phyloP scores from a whole-genome alignment of 768 basidiomycete genomes.

The Kwoniella dejecticola region DNA sequence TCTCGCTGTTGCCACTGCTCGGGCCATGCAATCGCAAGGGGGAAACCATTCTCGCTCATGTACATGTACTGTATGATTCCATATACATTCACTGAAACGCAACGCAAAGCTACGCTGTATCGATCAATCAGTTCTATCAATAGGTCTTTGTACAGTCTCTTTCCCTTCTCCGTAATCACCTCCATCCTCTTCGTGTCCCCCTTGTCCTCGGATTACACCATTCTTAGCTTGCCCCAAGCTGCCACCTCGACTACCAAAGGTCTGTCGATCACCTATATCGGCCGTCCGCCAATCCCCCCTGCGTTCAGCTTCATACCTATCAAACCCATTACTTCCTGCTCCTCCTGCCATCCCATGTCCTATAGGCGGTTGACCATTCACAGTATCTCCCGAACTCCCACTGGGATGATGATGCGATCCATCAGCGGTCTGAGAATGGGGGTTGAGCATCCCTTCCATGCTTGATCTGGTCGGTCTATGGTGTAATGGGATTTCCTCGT shows the following conservation, averaged over 20 bases:
- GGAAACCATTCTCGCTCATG: too few species aligned
- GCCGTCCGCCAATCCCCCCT: not conserved
- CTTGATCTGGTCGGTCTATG: constrained; percentile 13
- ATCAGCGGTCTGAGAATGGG: too few species aligned
- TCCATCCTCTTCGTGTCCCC: not conserved
- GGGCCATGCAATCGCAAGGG: too few species aligned
- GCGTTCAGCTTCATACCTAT: not conserved
- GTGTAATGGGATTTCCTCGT: constrained; percentile 28
- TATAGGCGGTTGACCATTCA: not conserved
- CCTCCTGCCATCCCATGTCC: too few species aligned
- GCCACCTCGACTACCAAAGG: too few species aligned
- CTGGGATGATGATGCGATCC: constrained; percentile 14
- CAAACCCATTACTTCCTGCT: not conserved
- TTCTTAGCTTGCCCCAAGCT: too few species aligned
- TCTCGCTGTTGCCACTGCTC: too few species aligned
- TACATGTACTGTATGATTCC: too few species aligned
- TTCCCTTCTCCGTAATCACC: constrained; percentile 14
- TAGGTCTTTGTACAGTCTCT: constrained; percentile 17
- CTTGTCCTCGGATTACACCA: not conserved
- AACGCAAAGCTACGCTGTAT: too few species aligned
- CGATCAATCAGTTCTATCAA: constrained; percentile 1
- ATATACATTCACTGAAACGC: too few species aligned
- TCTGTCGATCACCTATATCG: not conserved
- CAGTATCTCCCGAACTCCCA: constrained; percentile 1
- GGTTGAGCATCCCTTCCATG: constrained; percentile 11